These are phyloP conservation scores for Ophiocordyceps polyrhachis-furcata DNA, from an alignment of 2,329 filamentous ascomycete genomes.

Conservation along the genomic window DNA sequence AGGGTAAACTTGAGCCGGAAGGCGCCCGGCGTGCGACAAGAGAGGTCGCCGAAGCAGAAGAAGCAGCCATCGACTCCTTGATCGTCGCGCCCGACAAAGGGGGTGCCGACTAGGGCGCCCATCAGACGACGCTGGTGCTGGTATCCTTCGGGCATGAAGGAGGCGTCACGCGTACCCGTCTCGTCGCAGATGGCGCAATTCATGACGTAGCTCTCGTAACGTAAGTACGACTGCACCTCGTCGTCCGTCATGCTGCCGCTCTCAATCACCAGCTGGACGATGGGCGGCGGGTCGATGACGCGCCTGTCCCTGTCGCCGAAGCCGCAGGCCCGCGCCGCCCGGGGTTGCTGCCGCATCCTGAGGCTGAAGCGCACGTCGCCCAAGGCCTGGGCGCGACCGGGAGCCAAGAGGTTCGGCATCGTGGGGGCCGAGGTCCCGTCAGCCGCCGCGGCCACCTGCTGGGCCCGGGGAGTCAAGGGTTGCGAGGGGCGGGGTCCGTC, in stretches of 20 bases:
- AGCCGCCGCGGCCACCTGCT: neutral
- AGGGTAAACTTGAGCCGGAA: slow-evolving; percentile 60
- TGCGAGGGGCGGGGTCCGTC: neutral
- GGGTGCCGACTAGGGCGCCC: slow-evolving; percentile 60
- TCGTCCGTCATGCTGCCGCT: slow-evolving; percentile 34
- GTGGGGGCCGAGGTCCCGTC: slow-evolving; percentile 1
- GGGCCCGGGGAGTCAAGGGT: neutral
- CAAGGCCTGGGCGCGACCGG: slow-evolving; percentile 5
- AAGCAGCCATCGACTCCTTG: slow-evolving; percentile 57
- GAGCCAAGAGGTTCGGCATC: slow-evolving; percentile 11
- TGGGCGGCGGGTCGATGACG: slow-evolving; percentile 69
- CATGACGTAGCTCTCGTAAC: slow-evolving; percentile 50
- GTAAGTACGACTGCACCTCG: slow-evolving; percentile 31
- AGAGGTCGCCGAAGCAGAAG: slow-evolving; percentile 72
- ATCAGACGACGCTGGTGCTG: slow-evolving; percentile 58
- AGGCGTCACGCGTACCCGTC: slow-evolving; percentile 46
- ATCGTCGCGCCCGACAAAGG: slow-evolving; percentile 61
- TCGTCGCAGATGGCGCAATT: slow-evolving; percentile 63
- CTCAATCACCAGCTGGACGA: slow-evolving; percentile 53
- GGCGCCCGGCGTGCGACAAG: slow-evolving; percentile 57
- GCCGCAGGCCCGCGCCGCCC: slow-evolving; percentile 61
- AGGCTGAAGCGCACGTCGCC: slow-evolving; percentile 12
- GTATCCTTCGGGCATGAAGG: slow-evolving; percentile 52
- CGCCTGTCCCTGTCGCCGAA: slow-evolving; percentile 68
- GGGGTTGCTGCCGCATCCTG: slow-evolving; percentile 54